Evolutionary conservation across 2,329 filamentous ascomycete species (phyloP), one percentile per base, ranked within the genome.

Genomic region (Colletotrichum shisoi): DNA sequence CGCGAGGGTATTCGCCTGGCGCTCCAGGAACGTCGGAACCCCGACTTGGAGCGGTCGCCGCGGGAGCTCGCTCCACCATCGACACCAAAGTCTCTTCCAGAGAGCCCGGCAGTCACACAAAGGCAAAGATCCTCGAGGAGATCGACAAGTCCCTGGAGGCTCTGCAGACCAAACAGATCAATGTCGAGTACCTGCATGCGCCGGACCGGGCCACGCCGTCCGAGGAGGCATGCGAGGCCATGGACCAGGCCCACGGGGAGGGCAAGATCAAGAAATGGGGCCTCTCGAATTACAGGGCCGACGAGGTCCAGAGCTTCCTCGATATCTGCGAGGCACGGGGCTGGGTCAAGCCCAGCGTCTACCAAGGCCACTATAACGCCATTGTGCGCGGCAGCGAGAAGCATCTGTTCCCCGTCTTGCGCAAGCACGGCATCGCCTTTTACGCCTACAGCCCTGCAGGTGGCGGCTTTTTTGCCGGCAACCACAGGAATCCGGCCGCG

Each of bases 321-420:
- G 40, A 57, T 4, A 34, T 57, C 19, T 57, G 53, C 39, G 37
- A 57, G 40, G 9, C 44, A 21, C 24, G n/a, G 0, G 39, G 39
- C 3, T 44, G 31, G 21, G 8, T 27, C 6, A 45, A 57, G 17
- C 53, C 53, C 15, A 45, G 53, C 13, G 53, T 34, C 21, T 57
- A 57, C 13, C 15, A 57, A 21, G 53, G 53, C 1, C 53, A 57
- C 2, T 57, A 57, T 6, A 57, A 57, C 27, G 39, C 53, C 4
- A n/a, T 57, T 13, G 53, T 57, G 39, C 24, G 53, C 31, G 40
- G 53, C 13, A 40, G 39, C 8, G 53, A 57, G 24, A 44, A 45
- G 5, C 39, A 45, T 3, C 15, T 57, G 4, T 57, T 57, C 31
- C 39, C 53, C 3, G 21, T 57, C 40, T 17, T 57, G 13, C 53